Conservation (phyloP, 768 basidiomycete genomes). For the Boletus sensibilis region DNA sequence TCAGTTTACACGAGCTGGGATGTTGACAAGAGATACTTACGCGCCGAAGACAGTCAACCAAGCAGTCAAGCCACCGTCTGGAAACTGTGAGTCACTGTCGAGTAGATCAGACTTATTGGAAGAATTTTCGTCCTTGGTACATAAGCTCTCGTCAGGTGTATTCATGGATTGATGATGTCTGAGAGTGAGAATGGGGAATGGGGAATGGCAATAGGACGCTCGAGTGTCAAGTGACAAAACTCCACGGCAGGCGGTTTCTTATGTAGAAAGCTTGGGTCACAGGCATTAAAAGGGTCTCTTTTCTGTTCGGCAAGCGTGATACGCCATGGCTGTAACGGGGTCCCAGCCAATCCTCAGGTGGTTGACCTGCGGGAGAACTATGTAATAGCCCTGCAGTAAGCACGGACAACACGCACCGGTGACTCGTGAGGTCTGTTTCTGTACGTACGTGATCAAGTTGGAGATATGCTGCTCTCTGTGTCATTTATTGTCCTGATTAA, state of each 20-base stretch:
- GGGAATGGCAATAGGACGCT: background rate
- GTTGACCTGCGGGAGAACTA: too few relatives aligned
- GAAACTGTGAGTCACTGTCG: conserved; percentile 3
- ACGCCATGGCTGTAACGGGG: too few relatives aligned
- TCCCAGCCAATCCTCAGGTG: too few relatives aligned
- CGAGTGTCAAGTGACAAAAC: background rate
- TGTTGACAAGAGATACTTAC: conserved; percentile 7
- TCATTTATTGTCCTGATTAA: too few relatives aligned
- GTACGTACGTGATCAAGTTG: too few relatives aligned
- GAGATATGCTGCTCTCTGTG: too few relatives aligned
- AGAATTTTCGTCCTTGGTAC: background rate
- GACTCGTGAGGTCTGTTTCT: too few relatives aligned
- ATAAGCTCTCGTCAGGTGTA: background rate
- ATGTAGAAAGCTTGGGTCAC: conserved; percentile 2
- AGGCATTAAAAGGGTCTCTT: too few relatives aligned
- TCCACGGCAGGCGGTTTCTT: background rate
- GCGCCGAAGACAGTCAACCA: conserved; percentile 27
- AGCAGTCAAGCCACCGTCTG: conserved; percentile 28
- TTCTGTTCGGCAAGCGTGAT: too few relatives aligned
- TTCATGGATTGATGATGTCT: conserved; percentile 1
- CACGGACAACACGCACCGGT: too few relatives aligned
- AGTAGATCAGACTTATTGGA: background rate
- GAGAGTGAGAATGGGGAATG: background rate
- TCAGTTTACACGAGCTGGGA: background rate
- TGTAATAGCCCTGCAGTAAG: too few relatives aligned